A percentile compares a stretch with the other conserved stretches of the same genome.
Evolutionary conservation across 768 basidiomycete species (phyloP).

Genomic region (Gautieria morchelliformis): DNA sequence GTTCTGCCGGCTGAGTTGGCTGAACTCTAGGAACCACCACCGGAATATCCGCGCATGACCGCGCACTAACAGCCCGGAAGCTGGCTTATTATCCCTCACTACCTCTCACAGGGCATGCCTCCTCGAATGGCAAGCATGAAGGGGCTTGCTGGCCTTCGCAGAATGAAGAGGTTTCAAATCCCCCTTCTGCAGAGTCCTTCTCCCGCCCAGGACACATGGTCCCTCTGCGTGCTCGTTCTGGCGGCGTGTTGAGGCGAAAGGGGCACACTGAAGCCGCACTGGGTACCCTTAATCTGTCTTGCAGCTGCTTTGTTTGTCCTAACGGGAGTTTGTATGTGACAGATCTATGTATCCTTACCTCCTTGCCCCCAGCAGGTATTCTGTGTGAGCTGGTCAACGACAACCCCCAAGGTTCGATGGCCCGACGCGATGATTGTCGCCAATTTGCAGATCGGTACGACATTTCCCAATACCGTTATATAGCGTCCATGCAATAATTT

Average conservation of each 20-base stretch:
- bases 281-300: conserved; percentile 19
- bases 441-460: conserved; percentile 63
- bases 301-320: neutral
- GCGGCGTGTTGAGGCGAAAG: conserved; percentile 77
- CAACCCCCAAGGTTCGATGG: conserved; percentile 82
- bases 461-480: neutral
- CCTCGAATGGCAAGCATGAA: conserved; percentile 1
- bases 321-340: neutral
- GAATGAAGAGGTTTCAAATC: conserved; percentile 17
- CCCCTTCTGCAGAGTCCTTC: conserved; percentile 55
- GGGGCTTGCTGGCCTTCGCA: neutral
- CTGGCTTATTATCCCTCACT: conserved; percentile 43
- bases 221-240: conserved; percentile 76
- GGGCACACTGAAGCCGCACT: conserved; percentile 92
- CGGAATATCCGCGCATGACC: conserved; percentile 95
- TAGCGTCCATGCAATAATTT: neutral
- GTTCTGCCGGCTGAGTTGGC: neutral
- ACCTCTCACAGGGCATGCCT: neutral
- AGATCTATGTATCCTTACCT: conserved; percentile 78
- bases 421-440: conserved; percentile 87
- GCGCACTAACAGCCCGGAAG: conserved; percentile 76
- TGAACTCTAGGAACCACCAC: conserved; percentile 67
- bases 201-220: conserved; percentile 93
- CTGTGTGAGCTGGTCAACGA: conserved; percentile 96
- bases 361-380: conserved; percentile 61